Evolutionary conservation across 2,329 filamentous ascomycete genomes (phyloP), one percentile per base, ranked within the genome.

Genomic region (Aureobasidium namibiae): DNA sequence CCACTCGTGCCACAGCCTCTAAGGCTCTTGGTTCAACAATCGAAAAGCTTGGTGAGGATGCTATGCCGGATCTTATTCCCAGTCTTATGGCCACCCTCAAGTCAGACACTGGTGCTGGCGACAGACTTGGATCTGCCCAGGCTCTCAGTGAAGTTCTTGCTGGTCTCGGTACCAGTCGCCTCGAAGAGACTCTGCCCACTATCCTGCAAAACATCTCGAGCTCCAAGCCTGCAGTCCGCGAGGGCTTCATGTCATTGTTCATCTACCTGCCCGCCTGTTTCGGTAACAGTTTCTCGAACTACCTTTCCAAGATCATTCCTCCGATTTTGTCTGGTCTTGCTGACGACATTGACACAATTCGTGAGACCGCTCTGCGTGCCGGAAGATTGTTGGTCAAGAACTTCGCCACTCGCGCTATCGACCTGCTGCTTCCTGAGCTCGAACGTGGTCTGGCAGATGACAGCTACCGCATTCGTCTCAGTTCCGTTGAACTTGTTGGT

Each of bases 231-330:
- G 85, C 91, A 58, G 90, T 99, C 64, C 86, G 94, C 67, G 94
- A 99, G 79, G 94, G 94, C 46, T 99, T 99, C 78, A 99, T 99
- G 94, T 96, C 94, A 8, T 82, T 99, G 41, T 99, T 99, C 76
- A 97, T 99, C 65, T 99, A 96, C 82, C 84, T 99, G 76, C 94
- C 94, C 13, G 94, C 96, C 56, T 99, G 94, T 76, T 99, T 99
- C 68, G 94, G 94, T 68, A 99, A 99, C 80, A 95, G 92, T 73
- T 99, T 99, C 69, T 88, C 94, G 66, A 91, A 90, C 70, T 99
- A 99, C 70, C 86, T 99, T 62, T 90, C 87, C 75, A 91, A 87
- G 70, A 96, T 99, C 68, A 96, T 99, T 67, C 95, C 94, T 18
- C 89, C 94, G 21, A 97, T 99, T 67, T 80, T 99, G 63, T 86